phyloP scores from a whole-genome alignment of 2,329 filamentous ascomycete species.

The Phoma sp. region DNA sequence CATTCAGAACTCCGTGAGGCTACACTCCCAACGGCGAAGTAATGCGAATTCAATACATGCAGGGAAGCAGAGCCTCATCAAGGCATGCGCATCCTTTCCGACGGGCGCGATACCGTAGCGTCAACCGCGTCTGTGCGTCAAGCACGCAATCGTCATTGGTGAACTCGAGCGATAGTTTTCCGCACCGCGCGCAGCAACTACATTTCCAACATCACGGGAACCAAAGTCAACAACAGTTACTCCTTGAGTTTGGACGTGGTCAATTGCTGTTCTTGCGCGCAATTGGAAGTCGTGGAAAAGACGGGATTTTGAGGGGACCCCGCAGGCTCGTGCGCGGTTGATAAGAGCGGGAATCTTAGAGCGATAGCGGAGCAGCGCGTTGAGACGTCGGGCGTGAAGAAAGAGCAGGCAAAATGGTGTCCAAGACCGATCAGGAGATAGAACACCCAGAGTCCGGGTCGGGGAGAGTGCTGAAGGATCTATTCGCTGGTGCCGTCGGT shows the following conservation, averaged over 20 bases:
- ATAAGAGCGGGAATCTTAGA: conserved; percentile 7
- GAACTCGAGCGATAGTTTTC: conserved; percentile 2
- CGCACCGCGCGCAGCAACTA: conserved; percentile 2
- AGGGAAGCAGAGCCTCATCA: conserved; percentile 8
- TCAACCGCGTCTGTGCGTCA: conserved; percentile 14
- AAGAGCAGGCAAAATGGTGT: conserved; percentile 16
- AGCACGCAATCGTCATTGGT: conserved; percentile 21
- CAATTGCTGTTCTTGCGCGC: background rate
- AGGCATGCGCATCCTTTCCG: conserved; percentile 7
- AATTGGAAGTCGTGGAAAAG: background rate
- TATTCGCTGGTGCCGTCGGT: conserved; percentile 88
- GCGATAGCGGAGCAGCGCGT: conserved; percentile 1
- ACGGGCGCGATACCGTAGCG: conserved; percentile 12
- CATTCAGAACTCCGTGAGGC: too few species aligned
- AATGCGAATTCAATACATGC: too few species aligned
- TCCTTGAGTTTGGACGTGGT: background rate
- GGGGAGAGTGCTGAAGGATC: conserved; percentile 73
- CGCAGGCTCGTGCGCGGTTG: conserved; percentile 1
- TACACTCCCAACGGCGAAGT: too few species aligned
- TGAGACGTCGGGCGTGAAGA: background rate
- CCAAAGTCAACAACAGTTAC: too few species aligned
- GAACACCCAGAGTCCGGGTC: conserved; percentile 44
- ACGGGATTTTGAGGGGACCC: background rate
- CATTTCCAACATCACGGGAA: conserved; percentile 2
- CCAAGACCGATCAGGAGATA: conserved; percentile 48